Percentiles rank a stretch among this genome's conserved stretches.
phyloP scores from a whole-genome alignment of 495 filamentous ascomycete species.

The Hypoxylon perforatum region DNA sequence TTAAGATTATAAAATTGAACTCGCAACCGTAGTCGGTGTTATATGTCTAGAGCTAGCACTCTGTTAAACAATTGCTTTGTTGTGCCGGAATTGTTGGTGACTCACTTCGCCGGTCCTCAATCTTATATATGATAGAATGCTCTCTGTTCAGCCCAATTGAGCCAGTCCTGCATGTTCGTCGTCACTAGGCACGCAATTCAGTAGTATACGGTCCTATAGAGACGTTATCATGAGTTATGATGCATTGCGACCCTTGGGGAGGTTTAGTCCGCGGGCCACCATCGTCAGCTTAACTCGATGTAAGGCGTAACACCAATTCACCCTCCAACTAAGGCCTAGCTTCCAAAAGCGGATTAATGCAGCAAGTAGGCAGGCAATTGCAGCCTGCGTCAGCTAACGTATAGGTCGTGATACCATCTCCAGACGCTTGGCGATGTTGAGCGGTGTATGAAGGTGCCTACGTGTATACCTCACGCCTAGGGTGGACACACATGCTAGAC shows the following conservation, averaged over 20 bases:
- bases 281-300: background rate
- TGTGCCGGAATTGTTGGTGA: background rate
- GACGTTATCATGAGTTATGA: background rate
- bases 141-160: background rate
- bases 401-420: conserved; percentile 1
- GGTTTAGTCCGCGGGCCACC: conserved; percentile 8
- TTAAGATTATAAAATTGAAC: conserved; percentile 7
- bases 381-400: conserved; percentile 23
- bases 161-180: conserved; percentile 26
- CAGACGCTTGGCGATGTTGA: conserved; percentile 3
- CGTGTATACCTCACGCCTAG: background rate
- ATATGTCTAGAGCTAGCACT: background rate
- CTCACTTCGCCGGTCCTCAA: background rate
- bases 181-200: conserved; percentile 24
- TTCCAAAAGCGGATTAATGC: background rate
- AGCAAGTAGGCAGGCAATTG: conserved; percentile 2
- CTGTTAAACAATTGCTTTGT: background rate
- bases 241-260: background rate
- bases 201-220: background rate
- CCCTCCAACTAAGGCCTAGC: too few relatives aligned
- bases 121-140: conserved; percentile 7
- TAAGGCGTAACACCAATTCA: too few relatives aligned
- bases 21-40: background rate
- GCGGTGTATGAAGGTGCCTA: background rate
- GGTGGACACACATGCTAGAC: too few relatives aligned